Base-by-base conservation (phyloP, 352 stramenopile genomes). In the Globisporangium apiculatum region DNA sequence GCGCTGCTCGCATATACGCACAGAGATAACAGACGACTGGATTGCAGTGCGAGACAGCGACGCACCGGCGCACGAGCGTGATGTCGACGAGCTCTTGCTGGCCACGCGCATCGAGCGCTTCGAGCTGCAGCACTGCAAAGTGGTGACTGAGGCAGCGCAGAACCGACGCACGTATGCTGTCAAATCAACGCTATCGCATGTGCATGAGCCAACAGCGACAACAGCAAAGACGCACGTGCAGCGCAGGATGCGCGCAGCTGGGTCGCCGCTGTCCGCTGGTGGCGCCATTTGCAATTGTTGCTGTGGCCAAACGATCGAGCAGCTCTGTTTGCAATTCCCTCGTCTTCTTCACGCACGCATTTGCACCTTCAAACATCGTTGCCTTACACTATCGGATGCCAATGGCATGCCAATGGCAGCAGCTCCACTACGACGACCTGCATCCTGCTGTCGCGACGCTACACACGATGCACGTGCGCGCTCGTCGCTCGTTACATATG, bases 101-200 rank as follows among this genome's bases (percentile, higher is more conserved):
- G 11, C 42, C 48, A 18, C 10, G n/a, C 24, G 50, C 43, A 18
- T 57, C 42, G 5, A 53, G 40, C 40, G 50, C 46, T 4, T 45
- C 50, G 31, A 83, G 57, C 52, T 68, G 67, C 46, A 86, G 60
- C 59, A 83, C 73, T 36, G 73, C 49, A 31, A 69, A 86, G 56
- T 83, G 71, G 11, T 73, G 67, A 37, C 58, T 75, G 50, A 37
- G 35, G 7, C 5, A 38, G 15, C 12, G 48, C 4, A 15, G 17
- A 9, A 7, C 15, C 17, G 15, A 47, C 17, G 10, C 18, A 18
- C 12, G 8, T 36, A 14, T 45, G 9, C 8, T 38, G 18, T 18
- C 17, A 17, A 8, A 55, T 9, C 5, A 24, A 10, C 48, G 24
- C 24, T 31, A 31, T 31, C 24, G 24, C 24, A 3, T 31, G 24